Conservation (phyloP, 1,139 yeast species). For the Kodamaea alishanica region DNA sequence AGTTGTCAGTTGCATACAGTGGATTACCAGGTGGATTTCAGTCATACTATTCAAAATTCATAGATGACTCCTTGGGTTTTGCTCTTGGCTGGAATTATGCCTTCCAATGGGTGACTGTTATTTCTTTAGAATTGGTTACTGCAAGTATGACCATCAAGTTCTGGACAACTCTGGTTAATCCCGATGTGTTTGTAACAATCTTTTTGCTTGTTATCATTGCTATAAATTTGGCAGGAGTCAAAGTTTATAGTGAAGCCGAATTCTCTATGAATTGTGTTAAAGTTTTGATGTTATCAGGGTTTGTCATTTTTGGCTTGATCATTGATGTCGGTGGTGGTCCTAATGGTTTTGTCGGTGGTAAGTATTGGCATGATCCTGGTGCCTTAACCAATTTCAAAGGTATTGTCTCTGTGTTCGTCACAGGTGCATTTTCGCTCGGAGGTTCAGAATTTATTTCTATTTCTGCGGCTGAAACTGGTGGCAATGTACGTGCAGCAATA, state of each 20-base stretch:
- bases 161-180: slow-evolving; percentile 26
- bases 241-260: slow-evolving; percentile 33
- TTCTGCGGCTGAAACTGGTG: slow-evolving; percentile 21
- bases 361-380: slow-evolving; percentile 29
- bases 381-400: slow-evolving; percentile 38
- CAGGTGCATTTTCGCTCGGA: slow-evolving; percentile 38
- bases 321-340: slow-evolving; percentile 29
- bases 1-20: slow-evolving; percentile 32
- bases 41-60: slow-evolving; percentile 31
- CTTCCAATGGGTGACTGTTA: slow-evolving; percentile 33
- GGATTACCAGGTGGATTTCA: slow-evolving; percentile 35
- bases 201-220: slow-evolving; percentile 23
- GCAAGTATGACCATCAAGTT: slow-evolving; percentile 36
- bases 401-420: slow-evolving; percentile 36
- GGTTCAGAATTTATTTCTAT: slow-evolving; percentile 28
- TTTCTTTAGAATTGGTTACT: slow-evolving; percentile 36
- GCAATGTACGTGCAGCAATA: slow-evolving; percentile 22
- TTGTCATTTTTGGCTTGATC: slow-evolving; percentile 29
- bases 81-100: slow-evolving; percentile 39
- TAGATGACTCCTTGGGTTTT: slow-evolving; percentile 34
- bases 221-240: slow-evolving; percentile 27
- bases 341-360: slow-evolving; percentile 26
- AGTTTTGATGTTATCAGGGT: slow-evolving; percentile 22
- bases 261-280: slow-evolving; percentile 23
- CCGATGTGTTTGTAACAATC: slow-evolving; percentile 30